phyloP scores from a whole-genome alignment of 1,139 yeast genomes.

The Candida mesenterica region DNA sequence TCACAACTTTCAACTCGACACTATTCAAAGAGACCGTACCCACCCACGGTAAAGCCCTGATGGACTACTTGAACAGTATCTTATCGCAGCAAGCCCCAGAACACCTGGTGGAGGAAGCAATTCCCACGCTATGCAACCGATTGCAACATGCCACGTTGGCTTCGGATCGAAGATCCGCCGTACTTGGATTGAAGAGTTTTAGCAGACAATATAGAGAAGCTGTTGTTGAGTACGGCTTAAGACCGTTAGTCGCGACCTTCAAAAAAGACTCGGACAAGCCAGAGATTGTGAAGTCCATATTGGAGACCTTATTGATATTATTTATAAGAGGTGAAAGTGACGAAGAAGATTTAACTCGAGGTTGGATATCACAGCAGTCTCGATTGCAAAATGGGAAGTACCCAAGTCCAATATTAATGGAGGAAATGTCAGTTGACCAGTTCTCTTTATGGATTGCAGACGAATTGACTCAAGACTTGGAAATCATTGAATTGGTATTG shows the following conservation, averaged over 20 bases:
- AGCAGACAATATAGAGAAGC: slow-evolving; percentile 86
- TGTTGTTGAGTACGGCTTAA: slow-evolving; percentile 84
- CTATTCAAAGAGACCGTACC: neutral
- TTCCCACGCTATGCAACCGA: slow-evolving; percentile 84
- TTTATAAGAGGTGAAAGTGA: slow-evolving; percentile 60
- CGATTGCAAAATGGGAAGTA: slow-evolving; percentile 76
- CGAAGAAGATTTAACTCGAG: slow-evolving; percentile 52
- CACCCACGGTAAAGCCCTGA: slow-evolving; percentile 13
- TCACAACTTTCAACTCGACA: neutral
- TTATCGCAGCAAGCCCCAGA: slow-evolving; percentile 35
- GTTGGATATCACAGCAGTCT: slow-evolving; percentile 76
- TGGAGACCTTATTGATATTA: slow-evolving; percentile 81
- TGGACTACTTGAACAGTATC: slow-evolving; percentile 44
- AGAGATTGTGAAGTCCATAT: slow-evolving; percentile 73
- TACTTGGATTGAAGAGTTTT: slow-evolving; percentile 84
- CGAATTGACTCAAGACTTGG: slow-evolving; percentile 73
- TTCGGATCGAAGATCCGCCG: slow-evolving; percentile 89
- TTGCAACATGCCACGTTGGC: slow-evolving; percentile 78
- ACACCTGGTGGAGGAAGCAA: slow-evolving; percentile 76
- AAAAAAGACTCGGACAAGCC: slow-evolving; percentile 65
- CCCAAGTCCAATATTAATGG: slow-evolving; percentile 73
- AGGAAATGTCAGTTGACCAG: slow-evolving; percentile 66
- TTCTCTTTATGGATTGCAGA: slow-evolving; percentile 95
- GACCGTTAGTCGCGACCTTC: slow-evolving; percentile 70
- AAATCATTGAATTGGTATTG: slow-evolving; percentile 56